Evolutionary conservation across 208 protist genomes (phyloP).

Genomic region (Wallacemonas sp.): DNA sequence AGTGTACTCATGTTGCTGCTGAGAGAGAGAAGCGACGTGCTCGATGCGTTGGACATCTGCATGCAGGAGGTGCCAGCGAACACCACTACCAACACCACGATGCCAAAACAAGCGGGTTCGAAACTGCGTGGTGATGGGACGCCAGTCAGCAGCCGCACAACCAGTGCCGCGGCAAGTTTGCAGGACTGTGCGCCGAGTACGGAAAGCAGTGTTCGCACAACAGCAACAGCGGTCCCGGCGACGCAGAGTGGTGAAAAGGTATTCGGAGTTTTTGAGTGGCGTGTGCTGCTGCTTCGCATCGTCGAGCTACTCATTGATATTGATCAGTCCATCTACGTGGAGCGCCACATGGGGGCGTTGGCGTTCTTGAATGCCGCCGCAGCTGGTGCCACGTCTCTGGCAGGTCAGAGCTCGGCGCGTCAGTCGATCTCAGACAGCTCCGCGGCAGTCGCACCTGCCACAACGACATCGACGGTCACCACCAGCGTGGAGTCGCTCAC

Average conservation of each 20-base stretch:
- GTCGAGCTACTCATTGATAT: constrained; percentile 55
- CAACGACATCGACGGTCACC: too few relatives aligned
- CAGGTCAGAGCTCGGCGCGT: too few relatives aligned
- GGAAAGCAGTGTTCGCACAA: not conserved
- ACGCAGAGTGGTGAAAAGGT: constrained; percentile 1
- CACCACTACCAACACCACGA: not conserved
- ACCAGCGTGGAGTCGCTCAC: too few relatives aligned
- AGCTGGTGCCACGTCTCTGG: too few relatives aligned
- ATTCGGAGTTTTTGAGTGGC: constrained; percentile 43
- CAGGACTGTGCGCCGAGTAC: not conserved
- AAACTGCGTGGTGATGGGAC: too few relatives aligned
- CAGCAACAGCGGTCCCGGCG: not conserved
- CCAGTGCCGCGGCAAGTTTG: not conserved
- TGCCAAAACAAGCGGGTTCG: not conserved
- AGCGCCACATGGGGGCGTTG: constrained; percentile 1
- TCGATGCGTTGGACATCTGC: constrained; percentile 82
- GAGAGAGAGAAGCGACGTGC: constrained; percentile 62
- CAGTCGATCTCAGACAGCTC: too few relatives aligned
- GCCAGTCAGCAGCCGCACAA: too few relatives aligned
- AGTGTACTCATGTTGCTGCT: constrained; percentile 24
- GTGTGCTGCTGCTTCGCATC: constrained; percentile 44
- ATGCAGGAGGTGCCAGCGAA: constrained; percentile 53
- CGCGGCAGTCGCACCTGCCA: too few relatives aligned
- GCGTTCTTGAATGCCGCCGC: too few relatives aligned
- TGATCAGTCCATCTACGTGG: constrained; percentile 29